Evolutionary conservation across 495 filamentous ascomycete species (phyloP).

Genomic region (Aspergillus ostianus): DNA sequence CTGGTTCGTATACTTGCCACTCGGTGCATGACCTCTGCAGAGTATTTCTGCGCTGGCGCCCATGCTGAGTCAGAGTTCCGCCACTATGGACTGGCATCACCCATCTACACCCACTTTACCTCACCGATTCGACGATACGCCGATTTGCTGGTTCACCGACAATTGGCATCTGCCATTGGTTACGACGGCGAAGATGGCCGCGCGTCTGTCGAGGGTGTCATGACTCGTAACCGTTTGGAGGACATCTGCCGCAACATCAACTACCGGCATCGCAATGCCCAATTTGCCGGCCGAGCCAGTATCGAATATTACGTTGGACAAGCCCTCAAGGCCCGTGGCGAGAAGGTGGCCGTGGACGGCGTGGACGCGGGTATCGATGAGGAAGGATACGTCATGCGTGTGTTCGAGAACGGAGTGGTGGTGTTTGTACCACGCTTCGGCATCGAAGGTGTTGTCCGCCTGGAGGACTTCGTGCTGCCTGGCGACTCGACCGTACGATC

Average conservation of each 20-base stretch:
- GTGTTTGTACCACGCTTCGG: slow-evolving; percentile 95
- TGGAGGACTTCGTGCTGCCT: slow-evolving; percentile 74
- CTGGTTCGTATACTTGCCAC: slow-evolving; percentile 95
- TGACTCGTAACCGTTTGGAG: slow-evolving; percentile 74
- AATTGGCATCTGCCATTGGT: slow-evolving; percentile 90
- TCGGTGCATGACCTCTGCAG: slow-evolving; percentile 97
- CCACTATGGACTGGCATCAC: slow-evolving; percentile 91
- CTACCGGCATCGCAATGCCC: slow-evolving; percentile 91
- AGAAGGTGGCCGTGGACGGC: slow-evolving; percentile 40
- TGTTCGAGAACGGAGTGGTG: slow-evolving; percentile 95
- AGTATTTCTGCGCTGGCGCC: slow-evolving; percentile 94
- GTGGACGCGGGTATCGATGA: slow-evolving; percentile 58
- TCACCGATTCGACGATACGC: slow-evolving; percentile 96
- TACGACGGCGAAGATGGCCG: slow-evolving; percentile 65
- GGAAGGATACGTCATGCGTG: slow-evolving; percentile 93
- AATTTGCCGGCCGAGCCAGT: slow-evolving; percentile 87
- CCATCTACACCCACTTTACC: slow-evolving; percentile 99
- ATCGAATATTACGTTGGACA: slow-evolving; percentile 98
- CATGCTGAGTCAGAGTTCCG: slow-evolving; percentile 91
- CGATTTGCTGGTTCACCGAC: slow-evolving; percentile 88
- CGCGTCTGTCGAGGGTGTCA: slow-evolving; percentile 69
- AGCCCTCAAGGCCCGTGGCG: slow-evolving; percentile 79
- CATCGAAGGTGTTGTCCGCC: slow-evolving; percentile 84
- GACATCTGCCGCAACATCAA: slow-evolving; percentile 98
- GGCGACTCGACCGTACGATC: slow-evolving; percentile 52